Conservation (phyloP, 2,329 filamentous ascomycete genomes). For the Pyrenochaeta sp. region DNA sequence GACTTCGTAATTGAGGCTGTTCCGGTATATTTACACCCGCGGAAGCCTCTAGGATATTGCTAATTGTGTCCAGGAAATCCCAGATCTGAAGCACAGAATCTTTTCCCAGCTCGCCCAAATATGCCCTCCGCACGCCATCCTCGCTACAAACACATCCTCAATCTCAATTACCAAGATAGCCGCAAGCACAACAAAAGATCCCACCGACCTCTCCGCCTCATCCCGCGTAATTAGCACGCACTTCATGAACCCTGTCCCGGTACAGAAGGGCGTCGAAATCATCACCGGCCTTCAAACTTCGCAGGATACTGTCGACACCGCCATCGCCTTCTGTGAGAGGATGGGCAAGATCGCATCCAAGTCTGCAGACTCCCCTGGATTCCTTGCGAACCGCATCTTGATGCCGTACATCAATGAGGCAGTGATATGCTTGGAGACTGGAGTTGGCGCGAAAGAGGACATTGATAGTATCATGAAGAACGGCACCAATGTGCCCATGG, state of each 20-base stretch:
- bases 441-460: conserved; percentile 85
- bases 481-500: conserved; percentile 98
- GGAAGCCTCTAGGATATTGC: not conserved
- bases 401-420: conserved; percentile 99
- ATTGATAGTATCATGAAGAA: conserved; percentile 99
- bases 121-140: conserved; percentile 83
- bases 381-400: conserved; percentile 93
- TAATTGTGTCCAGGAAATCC: conserved; percentile 68
- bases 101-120: conserved; percentile 84
- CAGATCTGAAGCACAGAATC: conserved; percentile 84
- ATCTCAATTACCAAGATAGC: conserved; percentile 98
- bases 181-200: conserved; percentile 80
- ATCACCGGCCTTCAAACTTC: conserved; percentile 95
- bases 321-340: conserved; percentile 83
- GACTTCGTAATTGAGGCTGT: conserved; percentile 99
- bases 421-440: conserved; percentile 93
- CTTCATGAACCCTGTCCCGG: conserved; percentile 98
- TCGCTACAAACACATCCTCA: conserved; percentile 98
- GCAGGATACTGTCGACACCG: conserved; percentile 78
- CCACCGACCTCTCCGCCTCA: conserved; percentile 79
- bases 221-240: conserved; percentile 94
- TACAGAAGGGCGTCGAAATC: conserved; percentile 98
- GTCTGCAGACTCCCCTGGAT: conserved; percentile 89
- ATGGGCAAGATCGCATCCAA: conserved; percentile 94
- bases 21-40: conserved; percentile 56